phyloP scores from a whole-genome alignment of 2,329 filamentous ascomycete species.

The Paradendryphiella salina region DNA sequence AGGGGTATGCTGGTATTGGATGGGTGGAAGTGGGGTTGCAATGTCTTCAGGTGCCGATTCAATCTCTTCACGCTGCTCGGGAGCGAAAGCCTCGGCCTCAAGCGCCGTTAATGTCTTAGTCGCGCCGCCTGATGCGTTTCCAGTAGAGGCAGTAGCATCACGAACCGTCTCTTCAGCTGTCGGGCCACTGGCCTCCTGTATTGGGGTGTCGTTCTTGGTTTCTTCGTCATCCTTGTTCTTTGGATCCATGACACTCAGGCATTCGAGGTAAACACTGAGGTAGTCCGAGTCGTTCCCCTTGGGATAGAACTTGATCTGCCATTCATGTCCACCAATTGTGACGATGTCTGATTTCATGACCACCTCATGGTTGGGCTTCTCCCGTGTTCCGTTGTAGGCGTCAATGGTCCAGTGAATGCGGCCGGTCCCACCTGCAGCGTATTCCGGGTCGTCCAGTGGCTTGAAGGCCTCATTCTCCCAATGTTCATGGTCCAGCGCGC shows the following conservation, averaged over 20 bases:
- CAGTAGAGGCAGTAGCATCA: background rate
- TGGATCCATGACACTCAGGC: constrained; percentile 52
- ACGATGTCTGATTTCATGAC: constrained; percentile 63
- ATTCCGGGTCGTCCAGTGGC: constrained; percentile 61
- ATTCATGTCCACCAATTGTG: constrained; percentile 62
- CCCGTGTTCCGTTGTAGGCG: constrained; percentile 62
- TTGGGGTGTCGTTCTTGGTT: background rate
- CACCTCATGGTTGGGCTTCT: constrained; percentile 61
- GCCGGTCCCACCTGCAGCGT: constrained; percentile 57
- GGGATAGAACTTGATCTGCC: constrained; percentile 68
- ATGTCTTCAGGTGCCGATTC: constrained; percentile 3
- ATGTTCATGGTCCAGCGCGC: constrained; percentile 61
- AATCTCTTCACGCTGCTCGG: constrained; percentile 2
- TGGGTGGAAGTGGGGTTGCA: background rate
- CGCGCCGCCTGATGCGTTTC: background rate
- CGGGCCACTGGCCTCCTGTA: background rate
- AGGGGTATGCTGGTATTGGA: constrained; percentile 39
- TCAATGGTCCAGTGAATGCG: constrained; percentile 63
- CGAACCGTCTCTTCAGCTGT: background rate
- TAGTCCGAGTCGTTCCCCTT: constrained; percentile 62
- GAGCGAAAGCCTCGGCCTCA: background rate
- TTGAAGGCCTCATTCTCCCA: constrained; percentile 63
- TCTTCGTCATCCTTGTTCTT: constrained; percentile 16
- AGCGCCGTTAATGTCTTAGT: background rate
- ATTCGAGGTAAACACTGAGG: constrained; percentile 65